These are phyloP conservation scores for Juglanconis sp. DNA, from an alignment of 2,329 filamentous ascomycete species.

Conservation along the genomic window DNA sequence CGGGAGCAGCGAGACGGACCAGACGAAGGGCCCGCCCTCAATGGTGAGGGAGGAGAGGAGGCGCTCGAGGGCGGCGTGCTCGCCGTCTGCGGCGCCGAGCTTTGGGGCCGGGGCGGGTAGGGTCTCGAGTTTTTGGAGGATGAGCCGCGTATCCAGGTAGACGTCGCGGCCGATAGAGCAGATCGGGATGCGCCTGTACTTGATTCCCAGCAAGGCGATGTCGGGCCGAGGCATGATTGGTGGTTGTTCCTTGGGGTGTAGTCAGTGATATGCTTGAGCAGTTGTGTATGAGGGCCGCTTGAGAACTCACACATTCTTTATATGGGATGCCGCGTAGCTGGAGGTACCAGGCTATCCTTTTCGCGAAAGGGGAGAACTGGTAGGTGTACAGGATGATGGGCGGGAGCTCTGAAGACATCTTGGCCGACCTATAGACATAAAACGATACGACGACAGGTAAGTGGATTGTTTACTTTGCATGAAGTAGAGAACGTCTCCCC, in stretches of 20 bases:
- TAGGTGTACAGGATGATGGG: conserved; percentile 67
- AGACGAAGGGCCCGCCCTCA: conserved; percentile 55
- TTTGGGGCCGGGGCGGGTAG: conserved; percentile 44
- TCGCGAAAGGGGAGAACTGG: conserved; percentile 60
- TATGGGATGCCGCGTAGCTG: conserved; percentile 63
- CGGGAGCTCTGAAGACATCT: conserved; percentile 12
- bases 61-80: conserved; percentile 46
- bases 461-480: background rate
- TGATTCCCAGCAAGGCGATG: conserved; percentile 56
- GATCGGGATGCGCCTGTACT: conserved; percentile 68
- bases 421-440: background rate
- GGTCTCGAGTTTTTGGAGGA: conserved; percentile 61
- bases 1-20: conserved; percentile 55
- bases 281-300: background rate
- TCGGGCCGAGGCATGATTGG: conserved; percentile 64
- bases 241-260: conserved; percentile 57
- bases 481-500: background rate
- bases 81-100: conserved; percentile 33
- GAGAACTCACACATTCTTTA: conserved; percentile 59
- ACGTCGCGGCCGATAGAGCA: conserved; percentile 64
- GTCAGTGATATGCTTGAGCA: conserved; percentile 1
- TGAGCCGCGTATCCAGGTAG: conserved; percentile 68
- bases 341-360: conserved; percentile 65
- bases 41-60: conserved; percentile 55
- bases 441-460: background rate